Evolutionary conservation across 345 rosid species (phyloP).

Genomic region (Salix arbutifolia): DNA sequence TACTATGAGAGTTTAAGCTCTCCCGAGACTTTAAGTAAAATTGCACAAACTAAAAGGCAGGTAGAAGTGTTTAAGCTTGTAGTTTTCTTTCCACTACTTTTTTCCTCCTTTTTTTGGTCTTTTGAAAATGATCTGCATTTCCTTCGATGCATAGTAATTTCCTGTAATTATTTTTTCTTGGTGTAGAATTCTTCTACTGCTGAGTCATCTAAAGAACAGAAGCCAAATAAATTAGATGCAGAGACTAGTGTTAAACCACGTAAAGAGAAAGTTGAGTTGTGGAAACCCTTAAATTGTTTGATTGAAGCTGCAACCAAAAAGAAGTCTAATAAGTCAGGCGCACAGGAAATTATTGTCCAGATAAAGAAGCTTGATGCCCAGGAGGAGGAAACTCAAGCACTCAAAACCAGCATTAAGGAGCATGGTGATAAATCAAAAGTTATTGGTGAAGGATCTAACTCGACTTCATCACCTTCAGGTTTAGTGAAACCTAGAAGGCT

Average conservation of each 20-base stretch:
- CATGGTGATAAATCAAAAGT: slow-evolving; percentile 16
- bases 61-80: slow-evolving; percentile 22
- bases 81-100: background rate
- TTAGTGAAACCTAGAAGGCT: slow-evolving; percentile 22
- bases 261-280: slow-evolving; percentile 23
- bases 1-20: slow-evolving; percentile 12
- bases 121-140: background rate
- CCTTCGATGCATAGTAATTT: background rate
- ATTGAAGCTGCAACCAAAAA: slow-evolving; percentile 26
- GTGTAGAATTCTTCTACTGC: slow-evolving; percentile 20
- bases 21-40: slow-evolving; percentile 13
- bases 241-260: slow-evolving; percentile 10
- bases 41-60: slow-evolving; percentile 23
- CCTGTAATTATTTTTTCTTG: background rate
- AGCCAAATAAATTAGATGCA: slow-evolving; percentile 4
- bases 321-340: slow-evolving; percentile 18
- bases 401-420: slow-evolving; percentile 15
- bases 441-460: slow-evolving; percentile 18
- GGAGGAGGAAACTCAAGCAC: slow-evolving; percentile 13
- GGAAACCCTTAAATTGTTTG: slow-evolving; percentile 28
- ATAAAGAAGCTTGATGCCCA: slow-evolving; percentile 2
- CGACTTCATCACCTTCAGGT: slow-evolving; percentile 14
- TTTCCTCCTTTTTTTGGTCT: background rate
- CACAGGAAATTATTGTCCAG: slow-evolving; percentile 10
- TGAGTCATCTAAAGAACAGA: slow-evolving; percentile 21